phyloP scores from a whole-genome alignment of 2,329 filamentous ascomycete genomes.

The Teratosphaeria pseudoeucalypti region DNA sequence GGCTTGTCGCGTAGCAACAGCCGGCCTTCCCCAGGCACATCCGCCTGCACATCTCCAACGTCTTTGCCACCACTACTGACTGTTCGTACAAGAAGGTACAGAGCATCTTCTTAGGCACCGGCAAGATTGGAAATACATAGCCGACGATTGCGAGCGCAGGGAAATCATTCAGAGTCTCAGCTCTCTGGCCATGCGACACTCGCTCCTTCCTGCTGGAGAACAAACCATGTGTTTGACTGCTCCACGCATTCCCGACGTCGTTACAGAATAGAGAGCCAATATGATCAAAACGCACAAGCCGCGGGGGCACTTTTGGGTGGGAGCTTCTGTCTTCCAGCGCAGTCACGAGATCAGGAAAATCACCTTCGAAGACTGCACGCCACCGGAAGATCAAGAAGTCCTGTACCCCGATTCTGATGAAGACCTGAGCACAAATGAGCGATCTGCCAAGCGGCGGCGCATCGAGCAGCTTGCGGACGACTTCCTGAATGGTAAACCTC shows the following conservation, averaged over 20 bases:
- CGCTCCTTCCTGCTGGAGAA: background rate
- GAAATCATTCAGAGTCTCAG: background rate
- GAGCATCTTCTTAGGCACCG: background rate
- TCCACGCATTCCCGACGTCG: background rate
- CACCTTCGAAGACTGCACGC: constrained; percentile 12
- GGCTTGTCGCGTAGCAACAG: background rate
- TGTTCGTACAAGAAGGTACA: background rate
- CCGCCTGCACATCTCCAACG: background rate
- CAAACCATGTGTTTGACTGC: background rate
- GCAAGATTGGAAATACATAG: background rate
- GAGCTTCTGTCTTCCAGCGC: constrained; percentile 21
- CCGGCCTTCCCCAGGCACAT: background rate
- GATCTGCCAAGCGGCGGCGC: constrained; percentile 41
- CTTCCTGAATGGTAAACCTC: constrained; percentile 47
- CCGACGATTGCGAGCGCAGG: background rate
- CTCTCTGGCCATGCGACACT: background rate
- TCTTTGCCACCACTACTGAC: background rate
- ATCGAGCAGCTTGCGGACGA: constrained; percentile 50
- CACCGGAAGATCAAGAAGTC: constrained; percentile 26
- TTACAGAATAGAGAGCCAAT: background rate
- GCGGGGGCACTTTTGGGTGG: constrained; percentile 20
- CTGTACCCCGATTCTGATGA: constrained; percentile 49
- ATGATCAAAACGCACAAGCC: constrained; percentile 23
- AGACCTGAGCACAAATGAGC: constrained; percentile 41
- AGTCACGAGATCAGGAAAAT: constrained; percentile 19